These are phyloP conservation scores for Thalassiosira ordinaria DNA, from an alignment of 352 stramenopile species.

Conservation along the genomic window DNA sequence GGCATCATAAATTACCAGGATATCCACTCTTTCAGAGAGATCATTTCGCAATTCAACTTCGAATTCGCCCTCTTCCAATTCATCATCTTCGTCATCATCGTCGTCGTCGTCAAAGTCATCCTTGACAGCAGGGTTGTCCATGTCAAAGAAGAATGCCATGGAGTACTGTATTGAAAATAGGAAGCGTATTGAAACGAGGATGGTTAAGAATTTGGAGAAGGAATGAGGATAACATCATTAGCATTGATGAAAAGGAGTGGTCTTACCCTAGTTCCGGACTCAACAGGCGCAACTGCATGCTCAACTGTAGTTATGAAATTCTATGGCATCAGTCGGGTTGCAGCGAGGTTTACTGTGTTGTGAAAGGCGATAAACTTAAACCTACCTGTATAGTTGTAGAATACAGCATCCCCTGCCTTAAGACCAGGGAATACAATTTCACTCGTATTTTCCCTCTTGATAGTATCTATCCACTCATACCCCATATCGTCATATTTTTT, in stretches of 20 bases:
- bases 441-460: conserved; percentile 28
- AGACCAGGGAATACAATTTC: conserved; percentile 42
- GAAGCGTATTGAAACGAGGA: neutral
- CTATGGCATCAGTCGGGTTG: neutral
- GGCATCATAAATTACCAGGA: neutral
- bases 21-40: neutral
- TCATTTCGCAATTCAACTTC: neutral
- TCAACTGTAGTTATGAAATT: conserved; percentile 22
- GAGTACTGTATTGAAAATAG: conserved; percentile 17
- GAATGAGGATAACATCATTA: neutral
- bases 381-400: conserved; percentile 41
- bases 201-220: neutral
- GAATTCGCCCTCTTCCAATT: neutral
- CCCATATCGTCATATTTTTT: neutral
- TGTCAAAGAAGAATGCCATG: conserved; percentile 53
- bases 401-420: conserved; percentile 22
- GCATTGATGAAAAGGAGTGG: neutral
- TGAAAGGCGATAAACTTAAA: too few species aligned
- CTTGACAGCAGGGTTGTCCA: conserved; percentile 32
- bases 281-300: conserved; percentile 39
- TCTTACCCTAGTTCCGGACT: conserved; percentile 11
- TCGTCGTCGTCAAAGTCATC: conserved; percentile 8
- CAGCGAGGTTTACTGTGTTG: too few species aligned
- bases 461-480: conserved; percentile 29
- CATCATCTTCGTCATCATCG: neutral